Base-by-base conservation (phyloP, 2,329 filamentous ascomycete genomes). In the Cladophialophora yegresii region DNA sequence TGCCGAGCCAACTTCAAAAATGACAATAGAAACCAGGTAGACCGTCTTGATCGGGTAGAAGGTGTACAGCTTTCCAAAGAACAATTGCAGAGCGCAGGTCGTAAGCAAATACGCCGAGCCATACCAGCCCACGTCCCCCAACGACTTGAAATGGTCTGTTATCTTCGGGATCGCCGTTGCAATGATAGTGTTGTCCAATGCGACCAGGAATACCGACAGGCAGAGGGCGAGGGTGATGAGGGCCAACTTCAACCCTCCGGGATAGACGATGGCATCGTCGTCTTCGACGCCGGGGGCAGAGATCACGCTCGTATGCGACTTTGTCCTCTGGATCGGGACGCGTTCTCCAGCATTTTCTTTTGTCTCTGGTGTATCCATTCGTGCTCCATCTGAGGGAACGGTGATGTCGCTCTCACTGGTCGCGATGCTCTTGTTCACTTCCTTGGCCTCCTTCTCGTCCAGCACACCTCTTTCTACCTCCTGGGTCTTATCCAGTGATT, bases 1-100 rank as follows among this genome's bases (percentile, higher is more conserved):
- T 20, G 78, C 72, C 54, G 78, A 80, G 12, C 80, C 80, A 40
- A 80, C 66, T 58, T 82, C 80, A 57, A 82, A 82, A 63, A 81
- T 69, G 58, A 69, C 68, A 40, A 81, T 76, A 54, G 75, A 71
- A 13, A 66, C 56, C 22, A 81, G 65, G 64, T 77, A 81, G 2
- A 78, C 75, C 65, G 72, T 76, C 65, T 81, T 81, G 69, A 80
- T 76, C 64, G 75, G 74, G 70, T 75, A 80, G 63, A 81, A 81
- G 16, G 77, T 81, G 69, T 81, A 82, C 49, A 81, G 66, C 60
- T 70, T 71, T 54, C 71, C 71, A 59, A 71, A 71, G 63, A 71
- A 69, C 47, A 72, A 63, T 56, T 71, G 69, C 22, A 72, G 45
- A 4, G 70, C 66, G 53, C 70, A 71, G 9, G 69, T 71, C 2